Conservation (phyloP, 495 filamentous ascomycete genomes). For the Penicillium mononematosum region DNA sequence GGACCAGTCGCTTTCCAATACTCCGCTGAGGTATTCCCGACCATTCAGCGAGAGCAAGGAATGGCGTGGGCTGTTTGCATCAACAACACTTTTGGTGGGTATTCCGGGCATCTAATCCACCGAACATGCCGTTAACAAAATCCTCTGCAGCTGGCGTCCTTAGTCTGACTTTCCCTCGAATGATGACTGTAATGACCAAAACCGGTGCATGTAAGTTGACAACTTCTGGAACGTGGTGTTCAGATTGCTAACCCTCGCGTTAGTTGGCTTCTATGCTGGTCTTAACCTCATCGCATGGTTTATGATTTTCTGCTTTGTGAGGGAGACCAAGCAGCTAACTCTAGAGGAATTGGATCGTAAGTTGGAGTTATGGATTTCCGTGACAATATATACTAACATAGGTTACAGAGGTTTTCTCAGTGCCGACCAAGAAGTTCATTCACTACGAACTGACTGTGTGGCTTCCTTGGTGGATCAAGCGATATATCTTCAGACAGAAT, state of each 20-base stretch:
- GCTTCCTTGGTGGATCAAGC: constrained; percentile 46
- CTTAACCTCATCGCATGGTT: constrained; percentile 50
- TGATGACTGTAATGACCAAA: constrained; percentile 46
- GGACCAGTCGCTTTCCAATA: constrained; percentile 54
- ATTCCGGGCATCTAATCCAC: neutral
- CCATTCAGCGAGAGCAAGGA: constrained; percentile 46
- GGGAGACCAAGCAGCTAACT: constrained; percentile 49
- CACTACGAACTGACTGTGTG: constrained; percentile 40
- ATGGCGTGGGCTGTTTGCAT: constrained; percentile 48
- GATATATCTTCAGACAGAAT: constrained; percentile 42
- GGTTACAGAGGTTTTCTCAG: constrained; percentile 43
- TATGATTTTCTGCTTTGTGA: constrained; percentile 51
- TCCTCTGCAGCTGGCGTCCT: constrained; percentile 37
- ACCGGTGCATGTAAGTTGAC: constrained; percentile 46
- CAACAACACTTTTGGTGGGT: constrained; percentile 46
- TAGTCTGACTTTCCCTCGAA: constrained; percentile 51
- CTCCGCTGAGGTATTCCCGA: constrained; percentile 52
- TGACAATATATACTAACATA: constrained; percentile 15
- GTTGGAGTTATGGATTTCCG: constrained; percentile 7
- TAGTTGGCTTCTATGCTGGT: constrained; percentile 52
- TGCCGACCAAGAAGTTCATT: constrained; percentile 44
- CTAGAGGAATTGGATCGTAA: constrained; percentile 41
- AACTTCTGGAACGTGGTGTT: neutral
- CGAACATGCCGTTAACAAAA: constrained; percentile 12
- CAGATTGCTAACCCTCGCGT: neutral